Base-by-base conservation (phyloP, 2,329 filamentous ascomycete species). In the Botrytis porri region DNA sequence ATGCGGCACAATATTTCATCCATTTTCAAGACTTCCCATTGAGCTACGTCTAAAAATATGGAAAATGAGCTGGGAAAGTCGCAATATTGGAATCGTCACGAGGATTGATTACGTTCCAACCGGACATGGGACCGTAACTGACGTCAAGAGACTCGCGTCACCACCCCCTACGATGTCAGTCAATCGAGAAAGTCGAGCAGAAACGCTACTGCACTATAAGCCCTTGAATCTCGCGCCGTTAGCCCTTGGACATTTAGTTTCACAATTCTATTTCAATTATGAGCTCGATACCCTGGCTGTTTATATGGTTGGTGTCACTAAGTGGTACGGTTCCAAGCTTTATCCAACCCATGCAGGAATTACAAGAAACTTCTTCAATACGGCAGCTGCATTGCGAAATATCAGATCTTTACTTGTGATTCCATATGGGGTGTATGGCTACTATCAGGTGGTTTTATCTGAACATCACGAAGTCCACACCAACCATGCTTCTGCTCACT, bases 311-410 rank as follows among this genome's bases (percentile, higher is more conserved):
- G 8, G 29, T 60, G 7, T 20, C 57, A 10, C 1, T 6, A 45
- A 45, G 18, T 4, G 0, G 6, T 25, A 5, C 1, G 4, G 4
- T 18, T 60, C 18, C 10, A 32, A 4, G 18, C 20, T 35, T 32
- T 18, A 12, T 10, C 20, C 5, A 8, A n/a, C 18, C 2, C 0
- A 12, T 6, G 3, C 1, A 8, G 32, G 35, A 14, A 1, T 61
- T 14, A 10, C 0, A 12, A 1, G 5, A 16, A 2, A 59, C 4
- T 60, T 35, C 4, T 0, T 35, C 7, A 0, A 2, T 0, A 60
- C 18, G 8, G 57, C 18, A 5, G 3, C 8, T 59, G 29, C 20
- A 60, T 35, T 60, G 2, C 29, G 29, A 12, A 8, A 22, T 61
- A 39, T 61, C 20, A 37, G 5, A 22, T 39, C 59, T 16, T 39